A percentile compares a stretch with the other conserved stretches of the same genome.
Evolutionary conservation across 331 rosid species (phyloP).

Genomic region (Phaseolus coccineus): DNA sequence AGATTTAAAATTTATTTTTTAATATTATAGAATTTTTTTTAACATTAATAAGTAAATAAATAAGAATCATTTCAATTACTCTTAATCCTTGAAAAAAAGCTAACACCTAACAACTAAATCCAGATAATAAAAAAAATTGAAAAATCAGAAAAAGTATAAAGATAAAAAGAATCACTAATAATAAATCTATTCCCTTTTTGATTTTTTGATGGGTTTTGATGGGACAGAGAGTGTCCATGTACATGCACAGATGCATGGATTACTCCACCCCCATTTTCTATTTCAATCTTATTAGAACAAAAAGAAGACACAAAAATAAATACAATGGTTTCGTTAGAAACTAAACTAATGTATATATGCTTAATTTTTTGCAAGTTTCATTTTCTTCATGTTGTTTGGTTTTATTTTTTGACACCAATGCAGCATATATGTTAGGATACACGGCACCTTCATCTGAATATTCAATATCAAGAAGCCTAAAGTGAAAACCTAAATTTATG

Average conservation of each 20-base stretch:
- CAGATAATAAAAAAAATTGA: too few species aligned
- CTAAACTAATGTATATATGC: neutral
- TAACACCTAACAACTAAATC: too few species aligned
- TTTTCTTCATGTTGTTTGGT: constrained; percentile 13
- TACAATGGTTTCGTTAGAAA: neutral
- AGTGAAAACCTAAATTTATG: constrained; percentile 1
- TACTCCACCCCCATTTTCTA: neutral
- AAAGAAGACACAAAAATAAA: neutral
- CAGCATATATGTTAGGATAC: neutral
- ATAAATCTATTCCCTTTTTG: too few species aligned
- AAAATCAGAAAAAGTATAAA: too few species aligned
- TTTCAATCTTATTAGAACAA: neutral
- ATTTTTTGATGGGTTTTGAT: neutral
- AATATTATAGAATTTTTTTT: too few species aligned
- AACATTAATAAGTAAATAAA: too few species aligned
- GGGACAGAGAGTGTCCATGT: constrained; percentile 26
- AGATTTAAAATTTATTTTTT: too few species aligned
- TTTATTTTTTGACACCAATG: neutral
- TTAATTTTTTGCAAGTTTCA: neutral
- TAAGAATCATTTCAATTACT: too few species aligned
- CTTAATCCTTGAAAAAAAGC: too few species aligned
- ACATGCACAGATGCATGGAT: neutral
- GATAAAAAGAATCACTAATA: too few species aligned
- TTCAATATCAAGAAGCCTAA: neutral
- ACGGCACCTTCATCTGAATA: constrained; percentile 15